Evolutionary conservation across 179 eudicot species (phyloP), one percentile per base, ranked within the genome.

Genomic region (Spinacia oleracea): DNA sequence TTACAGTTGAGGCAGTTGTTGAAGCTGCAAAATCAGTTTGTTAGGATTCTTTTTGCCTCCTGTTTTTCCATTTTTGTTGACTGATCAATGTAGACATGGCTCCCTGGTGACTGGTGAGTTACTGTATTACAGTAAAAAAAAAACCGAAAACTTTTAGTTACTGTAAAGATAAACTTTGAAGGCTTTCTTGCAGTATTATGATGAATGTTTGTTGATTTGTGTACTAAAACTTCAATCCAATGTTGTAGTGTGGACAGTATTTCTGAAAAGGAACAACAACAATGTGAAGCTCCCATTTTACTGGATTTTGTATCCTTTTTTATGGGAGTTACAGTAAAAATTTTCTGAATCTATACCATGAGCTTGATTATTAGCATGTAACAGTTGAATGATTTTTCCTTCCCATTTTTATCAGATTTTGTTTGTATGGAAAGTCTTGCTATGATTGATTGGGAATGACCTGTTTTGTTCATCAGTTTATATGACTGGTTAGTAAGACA

Each of bases 1-100:
- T 89, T 35, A 87, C 92, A 48, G 88, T 69, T 15, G 90, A 89
- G 72, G 89, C 89, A 1, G 88, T 87, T 40, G 63, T 87, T 79
- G 86, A 85, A 74, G 89, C 89, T 1, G 89, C 89, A 16, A 87
- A 78, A 43, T 82, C 83, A 50, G 14, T 80, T 48, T 48, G 55
- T 65, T 82, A 82, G 53, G 12, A 18, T 60, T 18, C 31, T 67
- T 78, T 79, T 50, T 29, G 64, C 62, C 68, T 76, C 77, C 12
- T 10, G 14, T 23, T 72, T 72, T 76, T 79, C 42, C 53, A 27
- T 70, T 75, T 83, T 71, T 75, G 80, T 79, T 75, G 70, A 82
- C 82, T 31, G 68, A 32, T 69, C 72, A 56, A 71, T n/a, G 65
- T 55, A 27, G 58, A 27, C 48, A 34, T 31, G 46, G 45, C 65